A percentile compares a stretch with the other conserved stretches of the same genome.
phyloP scores from a whole-genome alignment of 192 early-diverging fungal genomes.

The Coemansia sp. region DNA sequence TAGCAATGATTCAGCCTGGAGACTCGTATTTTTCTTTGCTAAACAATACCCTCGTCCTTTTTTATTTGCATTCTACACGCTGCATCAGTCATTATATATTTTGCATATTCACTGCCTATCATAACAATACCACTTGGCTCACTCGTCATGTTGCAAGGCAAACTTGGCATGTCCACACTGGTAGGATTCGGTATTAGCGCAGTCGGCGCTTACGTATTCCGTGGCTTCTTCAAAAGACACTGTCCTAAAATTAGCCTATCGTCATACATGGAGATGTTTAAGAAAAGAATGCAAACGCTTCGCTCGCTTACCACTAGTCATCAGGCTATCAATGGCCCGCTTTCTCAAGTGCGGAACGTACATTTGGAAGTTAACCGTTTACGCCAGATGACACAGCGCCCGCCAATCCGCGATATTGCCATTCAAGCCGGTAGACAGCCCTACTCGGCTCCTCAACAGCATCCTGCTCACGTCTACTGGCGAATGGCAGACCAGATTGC shows the following conservation, averaged over 20 bases:
- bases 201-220: neutral
- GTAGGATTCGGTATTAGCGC: slow-evolving; percentile 4
- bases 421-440: neutral
- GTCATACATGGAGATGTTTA: neutral
- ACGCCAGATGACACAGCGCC: neutral
- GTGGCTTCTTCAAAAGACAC: slow-evolving; percentile 4
- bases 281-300: neutral
- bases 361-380: slow-evolving; percentile 8
- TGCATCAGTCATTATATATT: neutral
- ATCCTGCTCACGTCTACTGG: neutral
- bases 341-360: slow-evolving; percentile 2
- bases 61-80: neutral
- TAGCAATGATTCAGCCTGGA: neutral
- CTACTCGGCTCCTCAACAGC: neutral
- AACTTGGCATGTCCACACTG: neutral
- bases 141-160: neutral
- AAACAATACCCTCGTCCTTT: slow-evolving; percentile 1
- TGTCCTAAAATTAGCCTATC: neutral
- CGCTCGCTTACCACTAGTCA: neutral
- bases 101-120: neutral
- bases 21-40: neutral
- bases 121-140: neutral
- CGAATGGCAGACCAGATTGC: slow-evolving; percentile 10
- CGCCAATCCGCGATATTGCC: slow-evolving; percentile 11
- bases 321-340: neutral